A percentile compares a stretch with the other conserved stretches of the same genome.
Conservation (phyloP, 257 asterid genomes). For the Nicotiana knightiana region DNA sequence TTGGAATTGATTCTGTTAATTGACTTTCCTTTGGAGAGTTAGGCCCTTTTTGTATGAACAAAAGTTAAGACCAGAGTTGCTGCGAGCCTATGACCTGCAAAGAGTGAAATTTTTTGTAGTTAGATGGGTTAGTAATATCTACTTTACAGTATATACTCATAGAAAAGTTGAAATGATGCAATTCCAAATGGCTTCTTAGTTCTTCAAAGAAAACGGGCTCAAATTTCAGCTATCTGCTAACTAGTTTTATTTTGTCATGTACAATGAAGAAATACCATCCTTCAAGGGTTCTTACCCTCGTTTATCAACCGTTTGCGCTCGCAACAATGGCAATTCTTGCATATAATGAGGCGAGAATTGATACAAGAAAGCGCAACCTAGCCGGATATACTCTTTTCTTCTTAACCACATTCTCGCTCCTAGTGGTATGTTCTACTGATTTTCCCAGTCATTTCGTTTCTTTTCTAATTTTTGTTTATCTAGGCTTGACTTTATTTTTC, state of each 20-base stretch:
- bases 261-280: slow-evolving; percentile 35
- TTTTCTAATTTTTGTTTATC: not conserved
- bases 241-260: not conserved
- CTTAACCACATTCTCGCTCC: slow-evolving; percentile 23
- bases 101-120: not conserved
- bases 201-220: not conserved
- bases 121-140: not conserved
- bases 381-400: slow-evolving; percentile 27
- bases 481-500: not conserved
- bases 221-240: not conserved
- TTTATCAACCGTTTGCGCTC: slow-evolving; percentile 38
- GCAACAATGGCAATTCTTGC: slow-evolving; percentile 32
- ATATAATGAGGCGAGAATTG: slow-evolving; percentile 26
- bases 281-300: slow-evolving; percentile 36
- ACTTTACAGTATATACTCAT: not conserved
- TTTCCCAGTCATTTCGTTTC: not conserved
- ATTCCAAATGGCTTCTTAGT: not conserved
- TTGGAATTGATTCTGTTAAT: not conserved
- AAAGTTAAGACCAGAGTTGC: not conserved
- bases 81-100: not conserved
- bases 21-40: not conserved
- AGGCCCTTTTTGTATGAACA: not conserved
- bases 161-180: not conserved
- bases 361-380: slow-evolving; percentile 33
- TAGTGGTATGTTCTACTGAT: slow-evolving; percentile 20